Evolutionary conservation across 2,329 filamentous ascomycete genomes (phyloP), one percentile per base, ranked within the genome.

Genomic region (Penicillium sp.): DNA sequence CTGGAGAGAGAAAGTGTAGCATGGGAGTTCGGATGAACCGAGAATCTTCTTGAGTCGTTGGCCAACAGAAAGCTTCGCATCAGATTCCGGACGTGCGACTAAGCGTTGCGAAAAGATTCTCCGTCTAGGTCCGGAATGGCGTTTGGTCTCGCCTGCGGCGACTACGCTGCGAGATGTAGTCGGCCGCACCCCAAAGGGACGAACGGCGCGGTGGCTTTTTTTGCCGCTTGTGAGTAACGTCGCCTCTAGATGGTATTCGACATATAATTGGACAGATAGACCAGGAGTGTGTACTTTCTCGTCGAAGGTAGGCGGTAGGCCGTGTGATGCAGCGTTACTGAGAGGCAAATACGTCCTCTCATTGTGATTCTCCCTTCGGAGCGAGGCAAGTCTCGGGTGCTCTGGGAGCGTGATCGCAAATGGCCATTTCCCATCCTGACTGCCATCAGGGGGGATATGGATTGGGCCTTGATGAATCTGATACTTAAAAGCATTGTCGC

Each of bases 1-100:
- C 18, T 39, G 20, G 10, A 39, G 36, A 23, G 36, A 32, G 13
- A 26, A 39, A 10, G 36, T 25, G 26, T 37, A 37, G 17, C n/a
- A 4, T 8, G 36, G 36, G 18, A 33, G 9, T 33, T 33, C 5
- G 4, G 36, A 39, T 13, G 28, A 39, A 9, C 15, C 15, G 9
- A 39, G 28, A 2, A 26, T 18, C 10, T 33, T 39, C 20, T 27
- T n/a, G 4, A 17, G 23, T n/a, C 13, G 13, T 33, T 39, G 36
- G n/a, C 36, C 19, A 14, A 26, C 20, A 10, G 18, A 14, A n/a
- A 33, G 15, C 25, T 13, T 23, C 11, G 18, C 15, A 15, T 26
- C 20, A n/a, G n/a, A n/a, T n/a, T n/a, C n/a, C 19, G 25, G 4
- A 19, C 36, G 28, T 13, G 11, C 8, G 7, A 33, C 5, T 15